These are phyloP conservation scores for Penicillium daleae DNA, from an alignment of 495 filamentous ascomycete species.

Conservation along the genomic window DNA sequence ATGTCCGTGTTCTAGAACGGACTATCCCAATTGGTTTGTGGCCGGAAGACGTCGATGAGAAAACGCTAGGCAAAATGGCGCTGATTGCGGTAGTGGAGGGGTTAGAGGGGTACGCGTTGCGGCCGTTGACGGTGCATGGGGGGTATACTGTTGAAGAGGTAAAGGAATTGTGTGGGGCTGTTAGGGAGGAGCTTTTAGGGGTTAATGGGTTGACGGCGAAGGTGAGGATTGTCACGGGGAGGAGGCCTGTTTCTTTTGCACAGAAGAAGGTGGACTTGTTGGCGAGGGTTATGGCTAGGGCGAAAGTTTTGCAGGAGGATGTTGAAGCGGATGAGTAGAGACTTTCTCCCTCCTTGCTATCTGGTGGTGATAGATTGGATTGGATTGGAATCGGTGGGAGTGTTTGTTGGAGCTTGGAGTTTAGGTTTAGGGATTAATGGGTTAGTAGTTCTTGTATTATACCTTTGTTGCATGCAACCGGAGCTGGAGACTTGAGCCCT, in stretches of 20 bases:
- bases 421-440: no score
- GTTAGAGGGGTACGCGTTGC: constrained; percentile 63
- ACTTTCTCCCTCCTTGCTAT: not conserved
- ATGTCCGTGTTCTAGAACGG: constrained; percentile 57
- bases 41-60: constrained; percentile 56
- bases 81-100: constrained; percentile 66
- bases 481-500: not conserved
- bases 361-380: not conserved
- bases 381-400: not conserved
- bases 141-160: constrained; percentile 61
- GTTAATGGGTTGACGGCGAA: constrained; percentile 46
- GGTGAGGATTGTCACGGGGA: constrained; percentile 58
- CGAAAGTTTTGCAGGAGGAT: constrained; percentile 10
- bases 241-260: constrained; percentile 55
- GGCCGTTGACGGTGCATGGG: constrained; percentile 61
- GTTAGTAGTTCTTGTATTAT: not conserved
- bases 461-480: not conserved
- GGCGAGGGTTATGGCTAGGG: constrained; percentile 24
- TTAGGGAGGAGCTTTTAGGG: constrained; percentile 54
- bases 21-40: constrained; percentile 64
- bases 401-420: not conserved
- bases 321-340: not conserved
- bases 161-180: constrained; percentile 56
- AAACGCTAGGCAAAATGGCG: constrained; percentile 65
- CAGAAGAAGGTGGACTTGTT: constrained; percentile 28